Conservation (phyloP, 805 yeast species). For the Metschnikowia aberdeeniae region DNA sequence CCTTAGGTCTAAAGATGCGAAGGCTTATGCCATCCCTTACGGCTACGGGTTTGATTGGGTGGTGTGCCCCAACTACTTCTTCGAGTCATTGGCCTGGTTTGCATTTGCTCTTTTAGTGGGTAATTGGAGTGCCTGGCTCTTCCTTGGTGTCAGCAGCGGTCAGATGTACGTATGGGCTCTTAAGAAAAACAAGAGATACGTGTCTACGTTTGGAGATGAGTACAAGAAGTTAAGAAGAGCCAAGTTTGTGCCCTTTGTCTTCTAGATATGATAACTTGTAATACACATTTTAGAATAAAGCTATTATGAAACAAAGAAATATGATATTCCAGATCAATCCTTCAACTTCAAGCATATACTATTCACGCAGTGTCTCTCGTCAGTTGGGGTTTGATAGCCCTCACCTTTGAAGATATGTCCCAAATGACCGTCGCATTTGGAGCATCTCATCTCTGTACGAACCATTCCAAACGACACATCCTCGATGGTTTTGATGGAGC, state of each 20-base stretch:
- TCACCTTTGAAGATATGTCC: constrained; percentile 96
- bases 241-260: constrained; percentile 63
- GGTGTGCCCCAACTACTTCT: constrained; percentile 92
- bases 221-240: constrained; percentile 74
- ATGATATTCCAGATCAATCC: constrained; percentile 4
- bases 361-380: constrained; percentile 93
- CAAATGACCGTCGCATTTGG: constrained; percentile 86
- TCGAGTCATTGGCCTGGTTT: constrained; percentile 78
- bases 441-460: constrained; percentile 86
- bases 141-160: constrained; percentile 61
- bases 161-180: constrained; percentile 94
- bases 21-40: constrained; percentile 64
- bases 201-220: constrained; percentile 65
- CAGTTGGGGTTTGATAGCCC: constrained; percentile 84
- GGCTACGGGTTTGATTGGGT: constrained; percentile 82
- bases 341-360: constrained; percentile 71
- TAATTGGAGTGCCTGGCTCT: constrained; percentile 72
- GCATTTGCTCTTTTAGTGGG: constrained; percentile 65
- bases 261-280: background rate
- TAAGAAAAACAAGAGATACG: constrained; percentile 69
- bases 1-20: constrained; percentile 50
- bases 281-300: background rate
- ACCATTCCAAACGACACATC: constrained; percentile 73
- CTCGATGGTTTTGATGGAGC: constrained; percentile 56
- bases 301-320: background rate